Evolutionary conservation across 352 stramenopile genomes (phyloP).

Genomic region (Thalassiosira livingstoniorum): DNA sequence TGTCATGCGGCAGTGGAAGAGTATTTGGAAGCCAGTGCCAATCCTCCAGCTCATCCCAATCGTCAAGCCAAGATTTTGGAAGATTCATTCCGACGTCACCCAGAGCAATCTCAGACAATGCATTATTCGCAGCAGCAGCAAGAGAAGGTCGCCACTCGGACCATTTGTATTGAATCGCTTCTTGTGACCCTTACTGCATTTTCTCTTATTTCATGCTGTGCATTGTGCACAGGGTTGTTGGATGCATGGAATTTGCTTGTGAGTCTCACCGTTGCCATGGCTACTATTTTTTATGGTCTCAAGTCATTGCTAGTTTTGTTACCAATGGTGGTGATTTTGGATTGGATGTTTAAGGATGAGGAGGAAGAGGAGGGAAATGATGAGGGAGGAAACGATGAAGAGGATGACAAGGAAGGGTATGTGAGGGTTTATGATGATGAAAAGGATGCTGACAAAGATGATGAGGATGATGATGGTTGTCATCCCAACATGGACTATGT

Average conservation of each 20-base stretch:
- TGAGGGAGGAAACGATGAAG: neutral
- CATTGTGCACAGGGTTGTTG: constrained; percentile 7
- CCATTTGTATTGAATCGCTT: neutral
- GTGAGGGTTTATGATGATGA: constrained; percentile 22
- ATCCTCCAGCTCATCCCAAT: neutral
- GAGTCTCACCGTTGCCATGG: neutral
- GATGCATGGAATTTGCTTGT: neutral
- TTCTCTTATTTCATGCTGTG: neutral
- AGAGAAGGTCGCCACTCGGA: neutral
- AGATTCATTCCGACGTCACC: neutral
- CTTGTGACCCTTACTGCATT: neutral
- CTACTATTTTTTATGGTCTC: neutral
- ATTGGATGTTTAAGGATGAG: neutral
- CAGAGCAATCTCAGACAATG: neutral
- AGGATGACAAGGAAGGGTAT: constrained; percentile 17
- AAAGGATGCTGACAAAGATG: constrained; percentile 13
- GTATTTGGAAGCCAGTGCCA: neutral
- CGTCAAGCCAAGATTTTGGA: neutral
- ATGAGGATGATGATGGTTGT: no score
- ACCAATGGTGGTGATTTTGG: neutral
- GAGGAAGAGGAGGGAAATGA: neutral
- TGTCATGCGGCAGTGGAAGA: constrained; percentile 4
- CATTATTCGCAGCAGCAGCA: neutral
- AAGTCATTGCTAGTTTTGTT: neutral
- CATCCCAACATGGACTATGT: neutral